A percentile compares a stretch with the other conserved stretches of the same genome.
Evolutionary conservation across 495 filamentous ascomycete genomes (phyloP).

Genomic region (Talaromyces wortmannii): DNA sequence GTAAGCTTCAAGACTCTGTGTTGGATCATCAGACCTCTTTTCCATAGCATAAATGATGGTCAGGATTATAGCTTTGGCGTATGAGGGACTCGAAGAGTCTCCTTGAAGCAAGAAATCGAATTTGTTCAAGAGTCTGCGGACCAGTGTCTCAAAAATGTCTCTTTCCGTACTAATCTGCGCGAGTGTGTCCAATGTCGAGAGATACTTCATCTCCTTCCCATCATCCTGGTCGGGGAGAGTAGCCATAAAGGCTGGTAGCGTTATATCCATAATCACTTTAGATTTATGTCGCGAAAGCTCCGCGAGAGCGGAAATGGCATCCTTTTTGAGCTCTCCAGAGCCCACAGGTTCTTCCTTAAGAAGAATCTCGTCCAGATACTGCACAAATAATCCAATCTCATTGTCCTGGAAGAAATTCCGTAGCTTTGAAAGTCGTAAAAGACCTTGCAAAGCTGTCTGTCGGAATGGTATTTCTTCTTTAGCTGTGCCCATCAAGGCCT

Average conservation of each 20-base stretch:
- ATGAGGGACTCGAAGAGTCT: conserved; percentile 38
- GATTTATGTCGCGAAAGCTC: conserved; percentile 62
- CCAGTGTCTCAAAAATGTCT: conserved; percentile 61
- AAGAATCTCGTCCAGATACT: conserved; percentile 59
- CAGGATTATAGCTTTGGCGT: conserved; percentile 53
- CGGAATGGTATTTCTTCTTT: conserved; percentile 64
- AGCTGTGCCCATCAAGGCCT: conserved; percentile 52
- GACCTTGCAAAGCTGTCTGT: conserved; percentile 50
- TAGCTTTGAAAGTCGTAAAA: conserved; percentile 49
- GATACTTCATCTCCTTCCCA: conserved; percentile 34
- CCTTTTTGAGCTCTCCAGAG: conserved; percentile 50
- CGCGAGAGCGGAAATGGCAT: conserved; percentile 56
- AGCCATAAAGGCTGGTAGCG: conserved; percentile 68
- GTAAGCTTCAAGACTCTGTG: conserved; percentile 44
- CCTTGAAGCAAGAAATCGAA: conserved; percentile 51
- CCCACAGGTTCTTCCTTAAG: conserved; percentile 52
- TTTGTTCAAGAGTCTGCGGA: conserved; percentile 61
- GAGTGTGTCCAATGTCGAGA: conserved; percentile 57
- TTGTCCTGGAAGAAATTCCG: conserved; percentile 55
- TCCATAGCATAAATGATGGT: conserved; percentile 61
- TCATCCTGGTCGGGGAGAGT: conserved; percentile 55
- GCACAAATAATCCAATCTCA: conserved; percentile 56
- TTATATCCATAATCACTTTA: conserved; percentile 61
- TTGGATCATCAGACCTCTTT: conserved; percentile 37
- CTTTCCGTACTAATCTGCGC: conserved; percentile 61